A percentile compares a stretch with the other conserved stretches of the same genome.
phyloP scores from a whole-genome alignment of 75 land plant genomes.

The Chamaecyparis obtusa region DNA sequence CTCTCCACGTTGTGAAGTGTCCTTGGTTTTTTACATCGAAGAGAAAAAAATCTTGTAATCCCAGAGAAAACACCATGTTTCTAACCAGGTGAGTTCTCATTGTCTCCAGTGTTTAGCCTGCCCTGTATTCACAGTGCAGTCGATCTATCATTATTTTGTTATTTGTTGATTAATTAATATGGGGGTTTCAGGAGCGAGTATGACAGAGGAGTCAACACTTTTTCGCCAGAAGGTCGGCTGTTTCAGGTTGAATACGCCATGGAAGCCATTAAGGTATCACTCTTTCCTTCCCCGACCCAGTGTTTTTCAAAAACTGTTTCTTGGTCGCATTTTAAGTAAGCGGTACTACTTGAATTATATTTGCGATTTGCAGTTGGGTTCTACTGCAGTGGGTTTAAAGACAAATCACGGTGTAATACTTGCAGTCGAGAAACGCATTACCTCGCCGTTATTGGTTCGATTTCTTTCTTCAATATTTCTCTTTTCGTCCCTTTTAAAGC shows the following conservation, averaged over 20 bases:
- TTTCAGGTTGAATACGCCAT: constrained; percentile 96
- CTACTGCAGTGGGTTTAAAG: constrained; percentile 93
- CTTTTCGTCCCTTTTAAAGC: not conserved
- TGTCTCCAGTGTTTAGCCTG: not conserved
- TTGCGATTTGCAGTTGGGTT: constrained; percentile 68
- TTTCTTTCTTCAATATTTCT: not conserved
- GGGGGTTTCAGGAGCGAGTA: constrained; percentile 77
- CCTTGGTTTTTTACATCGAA: not conserved
- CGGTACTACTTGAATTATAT: not conserved
- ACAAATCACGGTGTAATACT: constrained; percentile 91
- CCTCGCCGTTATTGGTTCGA: constrained; percentile 81
- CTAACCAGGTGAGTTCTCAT: constrained; percentile 27
- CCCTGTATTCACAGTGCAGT: not conserved
- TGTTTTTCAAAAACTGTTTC: not conserved
- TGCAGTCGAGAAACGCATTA: constrained; percentile 94
- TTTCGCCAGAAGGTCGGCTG: constrained; percentile 87
- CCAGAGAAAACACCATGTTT: constrained; percentile 22
- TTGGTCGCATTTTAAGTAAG: not conserved
- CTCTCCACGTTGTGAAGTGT: not conserved
- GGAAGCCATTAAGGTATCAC: constrained; percentile 86
- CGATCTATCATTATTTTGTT: not conserved
- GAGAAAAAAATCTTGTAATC: not conserved
- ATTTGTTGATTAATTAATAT: not conserved
- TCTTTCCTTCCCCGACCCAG: not conserved
- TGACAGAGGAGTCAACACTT: constrained; percentile 91